Conservation (phyloP, 2,329 filamentous ascomycete genomes). For the Arthroderma sp. region DNA sequence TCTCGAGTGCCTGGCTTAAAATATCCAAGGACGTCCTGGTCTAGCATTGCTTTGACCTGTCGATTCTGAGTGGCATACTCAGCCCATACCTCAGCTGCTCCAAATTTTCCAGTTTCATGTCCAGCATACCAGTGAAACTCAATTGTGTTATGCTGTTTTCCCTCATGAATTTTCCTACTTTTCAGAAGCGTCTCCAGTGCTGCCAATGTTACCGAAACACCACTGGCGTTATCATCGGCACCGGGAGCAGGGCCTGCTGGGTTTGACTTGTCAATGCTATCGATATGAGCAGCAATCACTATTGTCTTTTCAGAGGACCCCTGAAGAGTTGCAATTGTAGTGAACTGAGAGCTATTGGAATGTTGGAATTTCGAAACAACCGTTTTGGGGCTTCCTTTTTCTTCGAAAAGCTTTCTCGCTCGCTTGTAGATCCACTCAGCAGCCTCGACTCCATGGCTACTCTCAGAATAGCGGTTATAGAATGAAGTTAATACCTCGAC, state of each 20-base stretch:
- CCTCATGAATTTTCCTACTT: constrained; percentile 1
- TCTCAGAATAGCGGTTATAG: constrained; percentile 5
- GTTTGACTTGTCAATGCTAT: constrained; percentile 4
- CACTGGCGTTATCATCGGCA: constrained; percentile 6
- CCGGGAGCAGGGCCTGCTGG: constrained; percentile 3
- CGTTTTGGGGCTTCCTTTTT: not conserved
- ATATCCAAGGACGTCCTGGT: constrained; percentile 6
- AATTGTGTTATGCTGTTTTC: constrained; percentile 4
- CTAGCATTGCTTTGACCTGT: constrained; percentile 6
- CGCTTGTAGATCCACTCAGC: constrained; percentile 4
- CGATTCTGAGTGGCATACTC: not conserved
- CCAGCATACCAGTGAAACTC: constrained; percentile 9
- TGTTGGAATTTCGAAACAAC: constrained; percentile 5
- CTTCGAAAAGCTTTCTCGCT: not conserved
- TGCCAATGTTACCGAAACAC: constrained; percentile 2
- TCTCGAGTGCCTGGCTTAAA: constrained; percentile 2
- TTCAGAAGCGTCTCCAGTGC: constrained; percentile 3
- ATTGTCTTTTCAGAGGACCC: constrained; percentile 6
- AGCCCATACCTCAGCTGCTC: constrained; percentile 4
- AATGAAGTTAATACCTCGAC: constrained; percentile 4
- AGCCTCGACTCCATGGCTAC: constrained; percentile 2
- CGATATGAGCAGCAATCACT: constrained; percentile 6
- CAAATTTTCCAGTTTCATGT: constrained; percentile 4
- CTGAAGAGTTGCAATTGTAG: constrained; percentile 4
- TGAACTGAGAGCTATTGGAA: constrained; percentile 4